These are phyloP conservation scores for Rubia tinctorum DNA, from an alignment of 305 asterid species.

Conservation along the genomic window DNA sequence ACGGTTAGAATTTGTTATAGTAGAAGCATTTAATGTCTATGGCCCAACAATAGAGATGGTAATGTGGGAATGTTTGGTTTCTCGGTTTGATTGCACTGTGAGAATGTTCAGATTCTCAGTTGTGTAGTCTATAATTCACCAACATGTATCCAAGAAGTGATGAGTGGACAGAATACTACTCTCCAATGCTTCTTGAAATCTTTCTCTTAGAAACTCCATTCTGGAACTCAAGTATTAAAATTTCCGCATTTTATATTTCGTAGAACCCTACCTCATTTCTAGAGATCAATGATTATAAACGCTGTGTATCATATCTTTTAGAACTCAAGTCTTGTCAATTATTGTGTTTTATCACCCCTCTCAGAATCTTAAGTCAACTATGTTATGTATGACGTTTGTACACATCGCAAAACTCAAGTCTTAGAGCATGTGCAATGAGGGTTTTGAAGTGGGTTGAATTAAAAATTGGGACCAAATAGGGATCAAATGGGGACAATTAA, in stretches of 20 bases:
- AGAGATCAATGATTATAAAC: background rate
- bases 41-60: no score
- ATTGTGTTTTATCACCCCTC: background rate
- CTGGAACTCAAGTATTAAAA: background rate
- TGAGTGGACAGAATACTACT: background rate
- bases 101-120: background rate
- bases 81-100: background rate
- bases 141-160: background rate
- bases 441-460: no score
- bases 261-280: background rate
- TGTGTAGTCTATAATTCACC: background rate
- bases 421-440: no score
- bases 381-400: background rate
- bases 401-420: no score
- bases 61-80: background rate
- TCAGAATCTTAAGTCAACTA: background rate
- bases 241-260: background rate
- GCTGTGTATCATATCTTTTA: background rate
- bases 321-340: background rate
- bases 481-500: no score
- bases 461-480: no score
- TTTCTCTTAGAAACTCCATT: background rate
- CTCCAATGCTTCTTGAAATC: background rate
- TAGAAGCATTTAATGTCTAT: no score
- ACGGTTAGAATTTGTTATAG: no score